Conservation (phyloP, 208 protist species). For the Acanthamoeba royreba region DNA sequence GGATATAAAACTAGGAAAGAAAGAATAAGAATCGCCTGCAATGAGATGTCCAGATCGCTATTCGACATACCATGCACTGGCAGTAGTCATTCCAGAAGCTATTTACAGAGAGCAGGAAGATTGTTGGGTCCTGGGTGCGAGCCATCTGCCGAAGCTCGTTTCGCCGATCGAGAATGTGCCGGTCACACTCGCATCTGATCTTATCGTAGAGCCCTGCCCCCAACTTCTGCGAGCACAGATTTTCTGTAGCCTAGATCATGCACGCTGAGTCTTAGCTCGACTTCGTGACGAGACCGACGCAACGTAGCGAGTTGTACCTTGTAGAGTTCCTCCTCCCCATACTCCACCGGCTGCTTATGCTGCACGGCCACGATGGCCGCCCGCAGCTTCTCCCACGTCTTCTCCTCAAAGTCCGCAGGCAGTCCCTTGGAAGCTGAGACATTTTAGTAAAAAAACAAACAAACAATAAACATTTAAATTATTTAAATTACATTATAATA, state of each 20-base stretch:
- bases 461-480: too few species aligned
- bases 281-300: background rate
- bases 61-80: slow-evolving; percentile 37
- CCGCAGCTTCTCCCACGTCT: slow-evolving; percentile 68
- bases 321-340: slow-evolving; percentile 70
- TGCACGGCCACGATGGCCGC: slow-evolving; percentile 64
- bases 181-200: slow-evolving; percentile 23
- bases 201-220: slow-evolving; percentile 51
- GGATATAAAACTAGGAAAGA: slow-evolving; percentile 57
- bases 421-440: slow-evolving; percentile 22
- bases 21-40: background rate
- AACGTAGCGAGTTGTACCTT: too few species aligned
- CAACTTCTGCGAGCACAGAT: slow-evolving; percentile 38
- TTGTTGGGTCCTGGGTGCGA: background rate
- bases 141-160: background rate
- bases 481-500: too few species aligned
- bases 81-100: slow-evolving; percentile 52
- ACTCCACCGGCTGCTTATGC: slow-evolving; percentile 42
- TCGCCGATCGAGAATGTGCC: background rate
- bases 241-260: background rate
- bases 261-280: background rate
- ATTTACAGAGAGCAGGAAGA: slow-evolving; percentile 53
- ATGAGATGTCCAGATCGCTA: too few species aligned
- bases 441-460: too few species aligned
- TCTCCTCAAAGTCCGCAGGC: slow-evolving; percentile 61